Evolutionary conservation across 768 basidiomycete genomes (phyloP), one percentile per base, ranked within the genome.

Genomic region (Russula olivacea): DNA sequence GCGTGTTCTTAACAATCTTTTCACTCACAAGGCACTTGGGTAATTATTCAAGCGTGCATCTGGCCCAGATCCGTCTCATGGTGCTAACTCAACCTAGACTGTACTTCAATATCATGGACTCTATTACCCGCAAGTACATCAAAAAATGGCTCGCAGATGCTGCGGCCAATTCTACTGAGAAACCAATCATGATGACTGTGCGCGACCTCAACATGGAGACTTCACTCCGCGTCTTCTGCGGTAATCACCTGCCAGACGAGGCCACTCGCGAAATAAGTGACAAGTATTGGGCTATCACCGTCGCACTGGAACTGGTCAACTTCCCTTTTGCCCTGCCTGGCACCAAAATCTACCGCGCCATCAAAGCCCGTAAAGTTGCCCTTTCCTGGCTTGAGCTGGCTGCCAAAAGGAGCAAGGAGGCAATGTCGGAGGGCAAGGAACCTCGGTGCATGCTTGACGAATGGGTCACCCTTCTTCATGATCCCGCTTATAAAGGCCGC

Each of bases 151-250:
- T 93, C 59, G 75, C 74, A 17, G 78, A 80, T 34, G 78, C 82
- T 25, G 76, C 79, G 30, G 74, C 78, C 61, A 79, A 82, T 55
- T 67, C 81, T 15, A 72, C 77, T 43, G 75, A 80, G 14, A 76
- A 81, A 67, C 76, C 85, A 5, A 86, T 89, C 74, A 96, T 97
- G 94, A 86, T 88, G 86, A 82, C 80, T n/a, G 87, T 93, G 69
- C 91, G 97, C 64, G 84, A 88, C 71, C 79, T 97, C 66, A 98
- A 98, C 78, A 98, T 99, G 95, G 89, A 94, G 66, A 94, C 93
- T 5, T 98, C 95, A 2, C 86, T 99, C 41, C 85, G 87, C 58
- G 96, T 98, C 59, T 99, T 99, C 78, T 93, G 95, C 71, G 97
- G 97, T 19, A 76, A 79, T 65, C 91, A 98, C 74, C 88, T 98